Base-by-base conservation (phyloP, 306 rosid species). In the barrel medic (Medicago truncatula) region DNA sequence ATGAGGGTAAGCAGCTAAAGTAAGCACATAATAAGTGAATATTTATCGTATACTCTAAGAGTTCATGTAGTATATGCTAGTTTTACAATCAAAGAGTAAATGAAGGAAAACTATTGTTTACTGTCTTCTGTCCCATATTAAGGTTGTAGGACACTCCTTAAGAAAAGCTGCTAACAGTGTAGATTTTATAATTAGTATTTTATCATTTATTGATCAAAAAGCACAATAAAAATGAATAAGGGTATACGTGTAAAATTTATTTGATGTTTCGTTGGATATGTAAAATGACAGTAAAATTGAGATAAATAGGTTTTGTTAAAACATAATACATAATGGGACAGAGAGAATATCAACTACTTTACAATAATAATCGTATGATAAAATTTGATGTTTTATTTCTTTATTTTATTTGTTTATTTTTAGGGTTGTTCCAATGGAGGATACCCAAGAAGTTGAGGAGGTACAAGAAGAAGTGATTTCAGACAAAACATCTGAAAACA, bases 351-450 rank as follows among this genome's bases (percentile, higher is more conserved):
- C 14, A 15, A 47, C 14, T 14, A 52, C 21, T 52, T 52, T 9
- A 52, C 58, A n/a, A 2, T 14, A n/a, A 52, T 16, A 52, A 16
- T 52, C 4, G 23, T 7, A 52, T 9, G 8, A 52, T 47, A 16
- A 47, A 52, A 20, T n/a, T 28, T 28, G 31, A 28, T 28, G 31
- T 28, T 34, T 34, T 34, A 6, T 34, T 5, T 34, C 6, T 34
- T 34, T 34, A 6, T 31, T 31, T 23, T 59, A 25, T 58, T 58
- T 28, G 49, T 49, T 65, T 34, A 34, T 34, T 34, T 34, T 70
- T 81, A 89, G 87, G 89, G 74, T 85, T 81, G 74, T 67, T 82
- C 50, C 74, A 62, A 94, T 94, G 97, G 95, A 86, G 80, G 96
- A 79, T 8, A 15, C 84, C 73, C 92, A 65, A 66, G 88, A 83